Evolutionary conservation across 208 protist species (phyloP).

Genomic region (Angomonas ambiguus): DNA sequence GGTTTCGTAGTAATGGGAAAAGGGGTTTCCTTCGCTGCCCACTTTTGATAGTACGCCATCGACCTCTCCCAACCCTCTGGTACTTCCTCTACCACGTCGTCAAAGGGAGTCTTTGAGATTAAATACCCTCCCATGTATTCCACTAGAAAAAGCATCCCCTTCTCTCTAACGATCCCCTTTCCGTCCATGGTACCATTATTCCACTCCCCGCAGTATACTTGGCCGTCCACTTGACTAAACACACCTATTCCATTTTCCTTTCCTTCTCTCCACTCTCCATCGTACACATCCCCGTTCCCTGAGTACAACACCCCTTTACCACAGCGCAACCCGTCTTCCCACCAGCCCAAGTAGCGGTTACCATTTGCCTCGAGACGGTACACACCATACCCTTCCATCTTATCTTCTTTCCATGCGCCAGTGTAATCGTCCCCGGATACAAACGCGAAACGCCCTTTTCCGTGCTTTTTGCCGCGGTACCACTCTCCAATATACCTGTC

Average conservation of each 20-base stretch:
- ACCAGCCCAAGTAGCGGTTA: conserved; percentile 52
- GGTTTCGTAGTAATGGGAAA: background rate
- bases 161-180: conserved; percentile 50
- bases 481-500: conserved; percentile 66
- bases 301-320: conserved; percentile 37
- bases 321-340: conserved; percentile 43
- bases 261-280: conserved; percentile 48
- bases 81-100: background rate
- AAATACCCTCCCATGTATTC: conserved; percentile 57
- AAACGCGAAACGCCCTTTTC: conserved; percentile 49
- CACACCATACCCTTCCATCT: conserved; percentile 60
- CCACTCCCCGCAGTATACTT: conserved; percentile 68
- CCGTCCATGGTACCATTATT: conserved; percentile 55
- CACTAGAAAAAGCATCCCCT: conserved; percentile 32
- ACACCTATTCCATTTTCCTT: conserved; percentile 54
- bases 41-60: conserved; percentile 16
- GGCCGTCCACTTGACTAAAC: conserved; percentile 37
- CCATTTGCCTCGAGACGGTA: conserved; percentile 33
- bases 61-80: conserved; percentile 14
- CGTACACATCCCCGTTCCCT: conserved; percentile 51
- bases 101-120: conserved; percentile 34
- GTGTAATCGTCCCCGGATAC: conserved; percentile 55
- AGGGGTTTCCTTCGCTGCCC: conserved; percentile 10
- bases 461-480: conserved; percentile 65
- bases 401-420: conserved; percentile 48